Percentiles rank a stretch among this genome's conserved stretches.
These are phyloP conservation scores for Ulmus americana DNA, from an alignment of 331 rosid species.

Conservation along the genomic window DNA sequence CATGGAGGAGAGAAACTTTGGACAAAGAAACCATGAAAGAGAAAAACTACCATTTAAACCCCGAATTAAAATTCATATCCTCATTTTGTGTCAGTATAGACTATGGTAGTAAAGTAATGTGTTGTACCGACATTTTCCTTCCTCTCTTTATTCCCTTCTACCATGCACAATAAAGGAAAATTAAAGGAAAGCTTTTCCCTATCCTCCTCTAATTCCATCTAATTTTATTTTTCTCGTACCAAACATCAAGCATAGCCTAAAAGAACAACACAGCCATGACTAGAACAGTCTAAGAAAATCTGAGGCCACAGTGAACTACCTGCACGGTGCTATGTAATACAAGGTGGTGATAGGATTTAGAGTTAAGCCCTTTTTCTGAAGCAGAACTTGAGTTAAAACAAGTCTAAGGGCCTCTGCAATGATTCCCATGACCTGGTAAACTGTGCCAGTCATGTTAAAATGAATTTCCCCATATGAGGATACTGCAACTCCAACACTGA, in stretches of 20 bases:
- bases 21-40: too few species aligned
- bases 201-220: too few species aligned
- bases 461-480: conserved; percentile 20
- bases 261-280: conserved; percentile 1
- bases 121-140: too few species aligned
- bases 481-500: conserved; percentile 15
- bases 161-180: too few species aligned
- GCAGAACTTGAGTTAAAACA: conserved; percentile 19
- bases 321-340: conserved; percentile 40
- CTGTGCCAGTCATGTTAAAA: conserved; percentile 12
- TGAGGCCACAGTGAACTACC: conserved; percentile 33
- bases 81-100: too few species aligned
- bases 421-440: conserved; percentile 19
- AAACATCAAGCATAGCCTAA: background rate
- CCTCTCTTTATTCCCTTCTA: too few species aligned
- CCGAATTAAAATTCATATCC: too few species aligned
- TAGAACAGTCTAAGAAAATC: background rate
- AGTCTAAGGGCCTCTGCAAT: conserved; percentile 18
- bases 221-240: too few species aligned
- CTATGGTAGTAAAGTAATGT: too few species aligned
- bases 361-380: conserved; percentile 18
- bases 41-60: too few species aligned
- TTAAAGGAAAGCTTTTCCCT: too few species aligned
- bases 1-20: too few species aligned
- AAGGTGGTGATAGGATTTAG: conserved; percentile 20